These are phyloP conservation scores for Alopecurus myosuroides DNA, from an alignment of 176 grass and related monocot species.

Conservation along the genomic window DNA sequence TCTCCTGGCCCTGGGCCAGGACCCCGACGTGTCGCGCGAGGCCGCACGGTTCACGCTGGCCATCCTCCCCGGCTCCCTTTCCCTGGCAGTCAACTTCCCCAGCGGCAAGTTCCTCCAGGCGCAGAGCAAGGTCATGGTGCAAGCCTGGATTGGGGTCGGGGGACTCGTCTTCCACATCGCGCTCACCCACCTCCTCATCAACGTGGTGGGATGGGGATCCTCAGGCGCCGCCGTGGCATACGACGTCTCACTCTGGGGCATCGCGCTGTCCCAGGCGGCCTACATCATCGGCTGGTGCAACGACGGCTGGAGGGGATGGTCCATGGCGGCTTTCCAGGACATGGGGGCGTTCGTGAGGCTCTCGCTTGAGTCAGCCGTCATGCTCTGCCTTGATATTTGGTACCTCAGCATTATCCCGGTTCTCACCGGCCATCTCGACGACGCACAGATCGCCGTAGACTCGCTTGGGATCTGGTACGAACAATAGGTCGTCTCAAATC, in stretches of 20 bases:
- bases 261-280: slow-evolving; percentile 27
- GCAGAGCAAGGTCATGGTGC: slow-evolving; percentile 59
- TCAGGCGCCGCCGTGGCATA: slow-evolving; percentile 21
- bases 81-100: slow-evolving; percentile 59
- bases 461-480: slow-evolving; percentile 58
- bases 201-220: slow-evolving; percentile 33
- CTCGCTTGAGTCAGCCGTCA: slow-evolving; percentile 55
- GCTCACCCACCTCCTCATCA: slow-evolving; percentile 33
- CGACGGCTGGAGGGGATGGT: slow-evolving; percentile 51
- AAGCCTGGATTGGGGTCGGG: slow-evolving; percentile 39
- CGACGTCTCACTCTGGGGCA: slow-evolving; percentile 29
- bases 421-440: slow-evolving; percentile 38
- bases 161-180: not conserved
- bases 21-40: slow-evolving; percentile 30
- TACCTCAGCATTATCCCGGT: slow-evolving; percentile 44
- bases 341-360: slow-evolving; percentile 40
- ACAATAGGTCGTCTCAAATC: too few relatives aligned
- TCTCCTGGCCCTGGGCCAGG: slow-evolving; percentile 44
- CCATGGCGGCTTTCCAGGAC: slow-evolving; percentile 28
- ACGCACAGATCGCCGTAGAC: slow-evolving; percentile 47
- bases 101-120: slow-evolving; percentile 61
- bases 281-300: slow-evolving; percentile 57
- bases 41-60: slow-evolving; percentile 38
- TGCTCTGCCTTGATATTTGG: slow-evolving; percentile 73
- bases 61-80: slow-evolving; percentile 35